Evolutionary conservation across 164 flowering plant genomes (phyloP), one percentile per base, ranked within the genome.

Genomic region (Houttuynia cordata): DNA sequence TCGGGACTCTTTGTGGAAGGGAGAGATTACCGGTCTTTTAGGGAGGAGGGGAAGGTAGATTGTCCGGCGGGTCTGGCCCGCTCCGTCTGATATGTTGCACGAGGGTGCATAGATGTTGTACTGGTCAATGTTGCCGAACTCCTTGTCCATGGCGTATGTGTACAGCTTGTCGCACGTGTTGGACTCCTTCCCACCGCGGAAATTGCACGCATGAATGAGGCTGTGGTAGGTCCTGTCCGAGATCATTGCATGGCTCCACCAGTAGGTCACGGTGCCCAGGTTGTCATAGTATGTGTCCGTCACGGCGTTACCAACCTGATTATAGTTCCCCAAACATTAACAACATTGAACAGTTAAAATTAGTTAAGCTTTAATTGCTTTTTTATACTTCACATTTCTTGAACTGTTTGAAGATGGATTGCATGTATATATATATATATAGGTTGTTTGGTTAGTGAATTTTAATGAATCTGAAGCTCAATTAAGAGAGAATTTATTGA

Each of bases 161-260:
- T 83, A 86, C 56, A 78, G 15, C 0, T 84, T 67, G 62, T 85
- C 89, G 18, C 96, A 89, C 61, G 85, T 77, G 51, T 77, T 72
- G 0, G 94, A 86, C 24, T 78, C 77, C 69, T 86, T 81, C 53
- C 77, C 80, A 4, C 70, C 62, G 2, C 69, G 65, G 51, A 86
- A 89, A 65, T 86, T 79, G 49, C 94, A 89, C 2, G 80, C 75
- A 72, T 68, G 72, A 14, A 87, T 71, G 55, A 89, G 82, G 51
- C 79, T 82, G 53, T 51, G 73, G 58, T 83, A 85, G 0, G 94
- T 86, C 61, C 58, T 77, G 56, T 87, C 97, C 0, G 97, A 89
- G 49, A 89, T 89, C 91, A 86, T 85, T 10, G 91, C 91, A 63
- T 89, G 94, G 78, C 86, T 89, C 94, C 96, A 89, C 94, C 94